Evolutionary conservation across 768 basidiomycete species (phyloP), one percentile per base, ranked within the genome.

Genomic region (Cystobasidium ongulense): DNA sequence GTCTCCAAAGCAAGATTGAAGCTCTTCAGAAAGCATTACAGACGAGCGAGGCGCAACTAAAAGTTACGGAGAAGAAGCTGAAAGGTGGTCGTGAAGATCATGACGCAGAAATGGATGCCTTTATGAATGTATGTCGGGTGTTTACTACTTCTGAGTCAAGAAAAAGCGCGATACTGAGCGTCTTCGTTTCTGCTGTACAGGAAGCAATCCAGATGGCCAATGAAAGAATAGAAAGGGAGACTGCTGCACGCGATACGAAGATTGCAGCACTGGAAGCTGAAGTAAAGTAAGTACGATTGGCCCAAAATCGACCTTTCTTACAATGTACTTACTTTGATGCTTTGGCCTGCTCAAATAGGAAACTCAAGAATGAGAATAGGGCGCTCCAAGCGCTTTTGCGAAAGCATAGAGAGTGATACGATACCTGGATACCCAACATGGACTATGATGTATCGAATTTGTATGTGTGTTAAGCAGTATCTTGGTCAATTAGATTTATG

Each of bases 211-310:
- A 27, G 53, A 71, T 71, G 68, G 68, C 68, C 10, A 46, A 71
- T 29, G 38, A 59, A 38, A 54, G 54, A 52, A 54, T 71, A 29
- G 68, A 71, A n/a, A 15, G 38, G 2, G 33, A 71, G 31, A 54
- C 54, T 38, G 52, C 68, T 10, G 36, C 43, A n/a, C 33, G 33
- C 17, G 68, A 71, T 39, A 52, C 54, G 7, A 71, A 59, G 36
- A 46, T 71, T n/a, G 33, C 33, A 27, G 68, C 50, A 27, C 38
- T 71, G 68, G 68, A 71, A 46, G 63, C 63, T 27, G 63, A 64
- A 59, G 57, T 59, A 29, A 59, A 35, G 57, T 59, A 27, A 29
- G 57, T 59, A 5, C 11, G 5, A 27, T 13, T 27, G 8, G 52
- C 52, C n/a, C 52, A 8, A n/a, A 39, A 39, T 7, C 39, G 17